These are phyloP conservation scores for Peterozyma xylosa DNA, from an alignment of 805 yeast species.

Conservation along the genomic window DNA sequence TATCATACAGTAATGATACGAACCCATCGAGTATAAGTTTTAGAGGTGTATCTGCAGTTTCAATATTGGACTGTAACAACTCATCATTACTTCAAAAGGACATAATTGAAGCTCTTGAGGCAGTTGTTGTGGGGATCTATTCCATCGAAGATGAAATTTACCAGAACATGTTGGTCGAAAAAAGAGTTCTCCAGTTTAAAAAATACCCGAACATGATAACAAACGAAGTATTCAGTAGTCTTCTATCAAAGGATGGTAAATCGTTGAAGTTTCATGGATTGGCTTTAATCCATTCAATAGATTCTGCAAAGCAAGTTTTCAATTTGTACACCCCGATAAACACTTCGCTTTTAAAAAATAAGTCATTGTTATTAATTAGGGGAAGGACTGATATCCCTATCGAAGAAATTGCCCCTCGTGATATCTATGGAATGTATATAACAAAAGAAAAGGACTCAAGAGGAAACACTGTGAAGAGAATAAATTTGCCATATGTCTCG, in stretches of 20 bases:
- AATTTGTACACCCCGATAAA: conserved; percentile 51
- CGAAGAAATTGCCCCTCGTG: conserved; percentile 25
- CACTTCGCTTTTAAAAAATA: conserved; percentile 12
- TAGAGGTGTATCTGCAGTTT: conserved; percentile 28
- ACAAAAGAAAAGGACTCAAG: conserved; percentile 8
- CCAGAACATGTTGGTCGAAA: conserved; percentile 4
- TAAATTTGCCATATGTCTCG: conserved; percentile 29
- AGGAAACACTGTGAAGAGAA: conserved; percentile 6
- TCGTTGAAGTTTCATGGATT: conserved; percentile 35
- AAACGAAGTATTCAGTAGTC: conserved; percentile 4
- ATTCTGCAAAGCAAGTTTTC: conserved; percentile 26
- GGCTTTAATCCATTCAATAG: conserved; percentile 62
- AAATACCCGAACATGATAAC: conserved; percentile 20
- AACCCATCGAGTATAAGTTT: conserved; percentile 6
- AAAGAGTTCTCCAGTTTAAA: conserved; percentile 9
- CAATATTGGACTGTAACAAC: conserved; percentile 25
- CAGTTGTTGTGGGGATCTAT: conserved; percentile 33
- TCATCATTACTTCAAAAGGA: conserved; percentile 21
- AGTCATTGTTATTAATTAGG: conserved; percentile 40
- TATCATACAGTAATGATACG: conserved; percentile 25
- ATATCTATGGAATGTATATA: conserved; percentile 7
- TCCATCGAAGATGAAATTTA: conserved; percentile 20
- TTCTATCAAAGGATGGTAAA: neutral
- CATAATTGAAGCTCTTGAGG: conserved; percentile 27
- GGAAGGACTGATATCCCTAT: conserved; percentile 65